These are phyloP conservation scores for Penicillium sp. DNA, from an alignment of 2,329 filamentous ascomycete species.

Conservation along the genomic window DNA sequence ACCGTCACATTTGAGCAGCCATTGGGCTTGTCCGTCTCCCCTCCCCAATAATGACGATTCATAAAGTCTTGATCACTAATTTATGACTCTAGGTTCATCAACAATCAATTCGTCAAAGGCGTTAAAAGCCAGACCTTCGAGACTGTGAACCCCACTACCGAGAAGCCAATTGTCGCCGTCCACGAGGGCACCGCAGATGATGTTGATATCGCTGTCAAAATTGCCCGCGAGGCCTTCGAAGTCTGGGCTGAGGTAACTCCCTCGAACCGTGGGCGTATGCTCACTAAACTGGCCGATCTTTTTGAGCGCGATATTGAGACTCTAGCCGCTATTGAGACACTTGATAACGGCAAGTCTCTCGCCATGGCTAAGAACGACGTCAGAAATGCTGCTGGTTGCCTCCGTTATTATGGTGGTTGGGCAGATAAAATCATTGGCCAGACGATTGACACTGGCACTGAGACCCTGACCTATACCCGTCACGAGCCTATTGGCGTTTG, in stretches of 20 bases:
- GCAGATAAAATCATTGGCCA: conserved; percentile 89
- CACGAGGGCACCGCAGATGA: conserved; percentile 79
- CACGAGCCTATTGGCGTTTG: conserved; percentile 78
- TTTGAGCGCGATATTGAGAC: conserved; percentile 73
- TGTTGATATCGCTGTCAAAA: conserved; percentile 71
- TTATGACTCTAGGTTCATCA: conserved; percentile 47
- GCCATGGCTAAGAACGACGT: conserved; percentile 65
- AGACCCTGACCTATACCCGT: conserved; percentile 80
- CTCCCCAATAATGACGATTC: not conserved
- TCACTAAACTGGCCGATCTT: conserved; percentile 75
- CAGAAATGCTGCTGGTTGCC: conserved; percentile 60
- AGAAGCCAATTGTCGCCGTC: conserved; percentile 79
- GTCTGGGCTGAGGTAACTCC: conserved; percentile 65
- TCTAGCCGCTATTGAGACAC: conserved; percentile 76
- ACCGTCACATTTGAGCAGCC: not conserved
- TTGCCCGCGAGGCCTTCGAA: conserved; percentile 81
- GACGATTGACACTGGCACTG: conserved; percentile 72
- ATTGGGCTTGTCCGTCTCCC: not conserved
- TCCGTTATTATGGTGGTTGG: conserved; percentile 82
- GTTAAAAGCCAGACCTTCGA: conserved; percentile 88
- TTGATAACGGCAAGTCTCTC: conserved; percentile 53
- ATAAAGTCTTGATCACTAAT: too few species aligned
- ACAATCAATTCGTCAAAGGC: conserved; percentile 82
- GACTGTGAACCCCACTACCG: conserved; percentile 81
- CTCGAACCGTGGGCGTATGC: conserved; percentile 62